A percentile compares a stretch with the other conserved stretches of the same genome.
Conservation (phyloP, 768 basidiomycete species). For the Paxillus involutus region DNA sequence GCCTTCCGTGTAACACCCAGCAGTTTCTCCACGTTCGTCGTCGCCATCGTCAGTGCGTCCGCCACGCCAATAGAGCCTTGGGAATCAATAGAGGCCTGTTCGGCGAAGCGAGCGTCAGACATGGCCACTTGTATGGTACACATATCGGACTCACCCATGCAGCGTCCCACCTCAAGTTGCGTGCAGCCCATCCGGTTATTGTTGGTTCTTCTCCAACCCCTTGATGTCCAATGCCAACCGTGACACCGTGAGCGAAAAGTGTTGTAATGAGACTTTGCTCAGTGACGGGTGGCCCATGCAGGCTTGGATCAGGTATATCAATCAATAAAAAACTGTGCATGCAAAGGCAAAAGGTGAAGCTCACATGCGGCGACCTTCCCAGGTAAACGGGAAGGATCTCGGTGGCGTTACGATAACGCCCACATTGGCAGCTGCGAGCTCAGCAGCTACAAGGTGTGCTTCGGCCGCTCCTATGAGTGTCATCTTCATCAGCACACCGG, state of each 20-base stretch:
- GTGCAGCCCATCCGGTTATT: conserved; percentile 83
- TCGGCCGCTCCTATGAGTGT: conserved; percentile 64
- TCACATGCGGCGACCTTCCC: conserved; percentile 69
- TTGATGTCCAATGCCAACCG: conserved; percentile 54
- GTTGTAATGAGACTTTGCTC: conserved; percentile 67
- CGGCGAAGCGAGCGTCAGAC: background rate
- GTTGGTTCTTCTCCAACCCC: conserved; percentile 52
- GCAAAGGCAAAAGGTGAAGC: conserved; percentile 14
- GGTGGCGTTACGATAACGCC: conserved; percentile 69
- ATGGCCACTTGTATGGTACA: background rate
- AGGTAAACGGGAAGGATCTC: conserved; percentile 61
- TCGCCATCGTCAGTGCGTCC: conserved; percentile 40
- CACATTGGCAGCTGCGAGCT: conserved; percentile 54
- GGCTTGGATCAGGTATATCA: conserved; percentile 30
- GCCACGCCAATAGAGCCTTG: conserved; percentile 40
- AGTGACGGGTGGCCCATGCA: conserved; percentile 71
- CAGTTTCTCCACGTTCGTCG: conserved; percentile 42
- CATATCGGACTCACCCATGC: conserved; percentile 81
- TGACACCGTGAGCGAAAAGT: conserved; percentile 56
- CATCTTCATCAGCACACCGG: conserved; percentile 33
- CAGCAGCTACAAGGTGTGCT: conserved; percentile 43
- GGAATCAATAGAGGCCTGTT: conserved; percentile 34
- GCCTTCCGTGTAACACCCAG: conserved; percentile 33
- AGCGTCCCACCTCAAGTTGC: conserved; percentile 84
- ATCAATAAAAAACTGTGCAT: background rate